Percentiles rank a stretch among this genome's conserved stretches.
phyloP scores from a whole-genome alignment of 371 early-diverging fungal species.

The Spraguea lophii region DNA sequence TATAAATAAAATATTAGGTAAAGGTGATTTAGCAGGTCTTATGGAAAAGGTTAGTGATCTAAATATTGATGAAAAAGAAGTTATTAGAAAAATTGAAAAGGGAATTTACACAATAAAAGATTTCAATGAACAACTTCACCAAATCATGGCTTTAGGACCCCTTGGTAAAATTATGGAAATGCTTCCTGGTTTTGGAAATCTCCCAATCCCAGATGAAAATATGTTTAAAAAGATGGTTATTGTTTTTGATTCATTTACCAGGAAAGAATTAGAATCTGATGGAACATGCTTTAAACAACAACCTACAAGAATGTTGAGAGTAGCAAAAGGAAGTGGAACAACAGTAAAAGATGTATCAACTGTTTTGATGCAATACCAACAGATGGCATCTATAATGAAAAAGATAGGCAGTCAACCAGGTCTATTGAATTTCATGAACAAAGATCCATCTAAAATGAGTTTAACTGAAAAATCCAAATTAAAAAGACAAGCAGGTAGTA shows the following conservation, averaged over 20 bases:
- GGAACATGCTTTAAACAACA: slow-evolving; percentile 61
- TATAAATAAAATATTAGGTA: slow-evolving; percentile 74
- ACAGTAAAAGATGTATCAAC: slow-evolving; percentile 61
- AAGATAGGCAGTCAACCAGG: slow-evolving; percentile 54
- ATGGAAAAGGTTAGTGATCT: slow-evolving; percentile 75
- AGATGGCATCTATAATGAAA: slow-evolving; percentile 73
- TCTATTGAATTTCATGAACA: slow-evolving; percentile 11
- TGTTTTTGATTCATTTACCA: slow-evolving; percentile 89
- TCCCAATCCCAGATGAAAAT: slow-evolving; percentile 52
- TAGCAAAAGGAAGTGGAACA: slow-evolving; percentile 73
- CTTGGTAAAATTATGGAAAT: slow-evolving; percentile 82
- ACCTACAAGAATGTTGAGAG: slow-evolving; percentile 57
- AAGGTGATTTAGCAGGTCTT: slow-evolving; percentile 79
- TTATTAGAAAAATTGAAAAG: slow-evolving; percentile 72
- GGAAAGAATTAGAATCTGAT: slow-evolving; percentile 70
- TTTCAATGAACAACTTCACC: slow-evolving; percentile 81
- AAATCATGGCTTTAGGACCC: slow-evolving; percentile 69
- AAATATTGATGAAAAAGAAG: slow-evolving; percentile 62
- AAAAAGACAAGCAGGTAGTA: slow-evolving; percentile 16
- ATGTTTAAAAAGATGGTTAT: slow-evolving; percentile 63
- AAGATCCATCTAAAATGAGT: slow-evolving; percentile 11
- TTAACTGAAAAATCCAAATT: slow-evolving; percentile 13
- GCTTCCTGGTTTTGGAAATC: slow-evolving; percentile 79
- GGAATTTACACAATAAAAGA: slow-evolving; percentile 68
- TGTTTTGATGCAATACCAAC: slow-evolving; percentile 57